Evolutionary conservation across 2,329 filamentous ascomycete genomes (phyloP), one percentile per base, ranked within the genome.

Genomic region (Fusarium protoensiforme): DNA sequence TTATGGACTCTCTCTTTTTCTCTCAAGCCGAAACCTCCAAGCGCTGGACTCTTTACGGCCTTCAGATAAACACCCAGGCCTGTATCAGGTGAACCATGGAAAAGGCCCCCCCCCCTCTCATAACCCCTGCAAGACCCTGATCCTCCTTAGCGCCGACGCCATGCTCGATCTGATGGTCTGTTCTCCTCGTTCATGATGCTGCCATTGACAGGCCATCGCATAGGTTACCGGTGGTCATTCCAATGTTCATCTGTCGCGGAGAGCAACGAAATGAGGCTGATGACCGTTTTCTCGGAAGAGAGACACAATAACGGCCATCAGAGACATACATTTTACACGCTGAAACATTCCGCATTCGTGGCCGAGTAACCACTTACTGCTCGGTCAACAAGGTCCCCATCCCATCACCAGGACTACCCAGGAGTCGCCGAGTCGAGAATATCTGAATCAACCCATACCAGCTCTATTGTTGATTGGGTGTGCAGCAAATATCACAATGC

Each of bases 51-150:
- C 27, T 53, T 48, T 39, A 35, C 4, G 33, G 51, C 51, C 31
- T 36, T 57, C 53, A 56, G 54, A 38, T 24, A 24, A 59, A 24
- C 51, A 48, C 67, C 38, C 57, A 71, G 43, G 51, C 41, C 61
- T 57, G 46, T 69, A 69, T 69, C 54, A 36, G 48, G 46, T 38
- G 58, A 64, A 51, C 48, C 38, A 66, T 53, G 51, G 16, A 51
- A 39, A 13, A 41, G 29, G 10, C 0, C 43, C 46, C 46, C 5
- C 24, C n/a, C 43, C 18, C 27, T n/a, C 46, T 31, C 18, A 53
- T 31, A n/a, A 31, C 64, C 69, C 70, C 70, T 74, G 71, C 61
- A 69, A 69, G 71, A 74, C 71, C 71, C 71, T 74, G 71, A 72
- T 27, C 43, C 41, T 36, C 39, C 43, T 67, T 74, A 74, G 71